Conservation (phyloP, 2,329 filamentous ascomycete species). For the Hymenoscyphus infarciens region DNA sequence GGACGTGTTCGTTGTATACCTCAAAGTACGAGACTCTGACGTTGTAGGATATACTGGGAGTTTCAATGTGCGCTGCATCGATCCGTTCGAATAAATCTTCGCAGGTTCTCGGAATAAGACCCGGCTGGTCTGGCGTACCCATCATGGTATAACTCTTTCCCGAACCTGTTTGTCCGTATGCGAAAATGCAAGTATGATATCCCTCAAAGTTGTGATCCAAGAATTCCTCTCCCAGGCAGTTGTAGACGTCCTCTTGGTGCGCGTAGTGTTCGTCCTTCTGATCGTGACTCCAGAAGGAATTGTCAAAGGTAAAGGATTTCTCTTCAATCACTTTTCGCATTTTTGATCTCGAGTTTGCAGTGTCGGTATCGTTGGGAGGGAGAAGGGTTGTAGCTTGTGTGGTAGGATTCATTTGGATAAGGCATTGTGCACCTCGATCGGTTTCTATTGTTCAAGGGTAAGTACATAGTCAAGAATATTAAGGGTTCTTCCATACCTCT, state of each 20-base stretch:
- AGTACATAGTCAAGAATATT: neutral
- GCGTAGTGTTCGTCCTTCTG: constrained; percentile 79
- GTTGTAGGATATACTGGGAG: constrained; percentile 91
- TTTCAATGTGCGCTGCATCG: constrained; percentile 67
- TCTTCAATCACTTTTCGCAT: constrained; percentile 76
- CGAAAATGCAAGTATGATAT: constrained; percentile 98
- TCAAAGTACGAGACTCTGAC: constrained; percentile 98
- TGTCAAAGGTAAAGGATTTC: constrained; percentile 93
- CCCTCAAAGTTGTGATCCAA: constrained; percentile 99
- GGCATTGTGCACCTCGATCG: constrained; percentile 74
- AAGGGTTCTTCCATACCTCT: constrained; percentile 53
- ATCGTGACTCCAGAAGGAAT: constrained; percentile 96
- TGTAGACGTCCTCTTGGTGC: constrained; percentile 89
- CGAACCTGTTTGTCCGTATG: constrained; percentile 95
- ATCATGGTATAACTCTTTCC: constrained; percentile 99
- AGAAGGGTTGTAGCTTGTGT: constrained; percentile 81
- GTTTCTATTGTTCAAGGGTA: constrained; percentile 57
- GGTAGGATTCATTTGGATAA: constrained; percentile 86
- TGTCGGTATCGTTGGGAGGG: constrained; percentile 58
- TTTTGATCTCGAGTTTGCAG: constrained; percentile 55
- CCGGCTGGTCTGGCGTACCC: constrained; percentile 80
- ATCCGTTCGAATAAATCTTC: constrained; percentile 95
- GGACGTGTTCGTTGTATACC: constrained; percentile 98
- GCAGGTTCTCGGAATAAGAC: constrained; percentile 91
- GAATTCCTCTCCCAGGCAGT: constrained; percentile 91